Base-by-base conservation (phyloP, 78 protist genomes). In the Isochrysis galbana region DNA sequence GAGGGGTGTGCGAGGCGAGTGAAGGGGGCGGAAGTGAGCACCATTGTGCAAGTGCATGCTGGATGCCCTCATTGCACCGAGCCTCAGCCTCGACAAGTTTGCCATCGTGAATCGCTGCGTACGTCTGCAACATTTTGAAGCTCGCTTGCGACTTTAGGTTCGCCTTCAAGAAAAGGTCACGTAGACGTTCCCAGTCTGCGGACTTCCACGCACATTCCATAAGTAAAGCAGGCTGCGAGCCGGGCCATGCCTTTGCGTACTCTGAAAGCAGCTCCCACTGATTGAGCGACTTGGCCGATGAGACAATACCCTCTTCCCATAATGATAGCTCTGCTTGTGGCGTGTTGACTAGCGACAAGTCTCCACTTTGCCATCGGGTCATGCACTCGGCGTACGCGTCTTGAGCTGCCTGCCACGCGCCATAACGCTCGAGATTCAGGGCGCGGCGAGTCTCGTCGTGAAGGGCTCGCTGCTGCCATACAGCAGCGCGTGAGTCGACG, bases 291-390 rank as follows among this genome's bases (percentile, higher is more conserved):
- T 91, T 82, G 34, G 96, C 96, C 48, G 97, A 96, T 47, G 91
- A 92, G 17, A 96, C 91, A 96, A 97, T 95, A 51, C 92, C 96
- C 83, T 90, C 97, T 78, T 97, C 97, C 98, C 98, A 97, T 54
- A 97, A 90, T 41, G 77, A 25, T 21, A 45, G 41, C 84, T 95
- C 95, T 32, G 80, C n/a, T 83, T 70, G 42, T 46, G 93, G 41
- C 36, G 86, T 46, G 83, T 25, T 44, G 44, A 77, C 46, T 17
- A 77, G 84, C 84, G 44, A 3, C 47, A 80, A 2, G 32, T 80
- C 55, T 21, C 88, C 88, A 3, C 5, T 2, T 36, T 80, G 88
- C 88, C 47, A 44, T 7, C 88, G 88, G 17, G 26, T 38, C 90
- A 93, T 87, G 80, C 92, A 91, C 21, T 42, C 78, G 29, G 89